A percentile compares a stretch with the other conserved stretches of the same genome.
phyloP scores from a whole-genome alignment of 306 rosid species.

The Ammopiptanthus mongolicus region DNA sequence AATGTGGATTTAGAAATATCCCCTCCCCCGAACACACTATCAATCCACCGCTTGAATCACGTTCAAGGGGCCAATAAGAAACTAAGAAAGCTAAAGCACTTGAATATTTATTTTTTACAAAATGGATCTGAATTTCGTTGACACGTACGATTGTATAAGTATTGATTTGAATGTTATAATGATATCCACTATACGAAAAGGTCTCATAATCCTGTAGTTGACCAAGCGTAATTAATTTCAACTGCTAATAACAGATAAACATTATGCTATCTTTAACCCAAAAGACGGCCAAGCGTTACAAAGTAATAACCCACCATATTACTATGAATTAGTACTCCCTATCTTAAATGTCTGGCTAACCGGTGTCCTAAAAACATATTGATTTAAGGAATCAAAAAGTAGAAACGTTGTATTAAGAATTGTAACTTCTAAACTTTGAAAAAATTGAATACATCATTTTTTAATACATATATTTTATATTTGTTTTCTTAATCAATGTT shows the following conservation, averaged over 20 bases:
- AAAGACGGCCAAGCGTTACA: neutral
- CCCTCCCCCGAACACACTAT: neutral
- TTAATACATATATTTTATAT: no score
- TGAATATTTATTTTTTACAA: neutral
- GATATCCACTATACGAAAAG: neutral
- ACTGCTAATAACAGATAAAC: neutral
- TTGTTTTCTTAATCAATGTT: no score
- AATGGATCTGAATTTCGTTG: neutral
- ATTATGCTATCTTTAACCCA: constrained; percentile 10
- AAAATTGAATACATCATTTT: no score
- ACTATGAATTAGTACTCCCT: no score
- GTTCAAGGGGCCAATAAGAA: neutral
- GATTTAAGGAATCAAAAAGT: no score
- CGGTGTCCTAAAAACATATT: no score
- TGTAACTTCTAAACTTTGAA: no score
- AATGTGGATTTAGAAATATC: neutral
- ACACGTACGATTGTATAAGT: neutral
- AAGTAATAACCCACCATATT: constrained; percentile 12
- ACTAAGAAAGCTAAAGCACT: neutral
- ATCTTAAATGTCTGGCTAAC: no score
- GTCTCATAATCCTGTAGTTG: constrained; percentile 16
- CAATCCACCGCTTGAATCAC: neutral
- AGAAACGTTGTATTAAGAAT: no score
- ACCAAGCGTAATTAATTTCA: constrained; percentile 1
- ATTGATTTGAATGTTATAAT: neutral